A percentile compares a stretch with the other conserved stretches of the same genome.
Evolutionary conservation across 2,329 filamentous ascomycete species (phyloP).

Genomic region (Trichoderma sp.): DNA sequence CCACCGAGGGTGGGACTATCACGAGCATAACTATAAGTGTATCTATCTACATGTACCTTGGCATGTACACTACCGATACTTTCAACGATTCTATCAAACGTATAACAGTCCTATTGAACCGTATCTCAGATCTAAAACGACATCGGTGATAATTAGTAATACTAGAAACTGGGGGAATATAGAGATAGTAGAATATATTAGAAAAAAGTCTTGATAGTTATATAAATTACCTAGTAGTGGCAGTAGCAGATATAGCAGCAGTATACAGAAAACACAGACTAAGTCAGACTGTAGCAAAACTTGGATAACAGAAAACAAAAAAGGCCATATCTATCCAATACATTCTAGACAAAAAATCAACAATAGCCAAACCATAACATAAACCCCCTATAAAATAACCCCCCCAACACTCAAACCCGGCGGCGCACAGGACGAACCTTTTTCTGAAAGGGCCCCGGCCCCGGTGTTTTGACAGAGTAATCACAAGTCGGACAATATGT

Average conservation of each 20-base stretch:
- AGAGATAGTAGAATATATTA: not conserved
- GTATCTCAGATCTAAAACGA: not conserved
- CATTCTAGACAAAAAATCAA: not conserved
- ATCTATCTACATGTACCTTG: no score
- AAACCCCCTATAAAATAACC: no score
- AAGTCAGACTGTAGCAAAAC: not conserved
- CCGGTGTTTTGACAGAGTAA: slow-evolving; percentile 20
- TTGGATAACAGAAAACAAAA: not conserved
- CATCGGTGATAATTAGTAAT: not conserved
- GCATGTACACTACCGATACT: no score
- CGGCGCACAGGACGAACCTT: not conserved
- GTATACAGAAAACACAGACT: not conserved
- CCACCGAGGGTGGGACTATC: no score
- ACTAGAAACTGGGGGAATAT: not conserved
- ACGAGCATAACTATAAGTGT: no score
- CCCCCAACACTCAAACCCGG: not conserved
- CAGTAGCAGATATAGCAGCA: not conserved
- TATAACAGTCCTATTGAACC: no score
- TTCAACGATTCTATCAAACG: no score
- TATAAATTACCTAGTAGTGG: not conserved
- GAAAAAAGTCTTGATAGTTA: not conserved
- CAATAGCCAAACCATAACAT: not conserved
- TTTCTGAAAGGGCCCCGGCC: slow-evolving; percentile 15
- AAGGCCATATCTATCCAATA: not conserved
- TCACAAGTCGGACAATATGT: slow-evolving; percentile 30